Evolutionary conservation across 2,329 filamentous ascomycete genomes (phyloP), one percentile per base, ranked within the genome.

Genomic region (Neodidymelliopsis sp.): DNA sequence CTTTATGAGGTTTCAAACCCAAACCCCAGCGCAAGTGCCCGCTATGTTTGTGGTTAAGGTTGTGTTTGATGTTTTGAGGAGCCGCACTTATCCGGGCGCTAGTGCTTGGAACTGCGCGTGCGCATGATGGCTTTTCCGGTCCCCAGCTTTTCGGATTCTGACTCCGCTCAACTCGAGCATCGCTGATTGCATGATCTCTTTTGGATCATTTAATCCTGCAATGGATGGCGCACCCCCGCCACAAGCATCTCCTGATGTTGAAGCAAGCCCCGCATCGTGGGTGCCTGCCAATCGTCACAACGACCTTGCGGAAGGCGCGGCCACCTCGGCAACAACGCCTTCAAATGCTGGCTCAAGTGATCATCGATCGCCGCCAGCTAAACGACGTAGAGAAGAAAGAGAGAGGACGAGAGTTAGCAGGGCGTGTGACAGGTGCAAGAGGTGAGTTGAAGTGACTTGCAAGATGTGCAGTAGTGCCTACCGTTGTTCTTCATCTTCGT

Each of bases 351-450:
- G 35, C 12, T 46, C 60, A 18, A 54, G 53, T 49, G 63, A 65
- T 15, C 54, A 51, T n/a, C 43, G 54, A 43, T 54, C 59, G 13
- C 57, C 66, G 16, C 54, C 65, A 19, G 58, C 63, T 6, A 71
- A 72, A 54, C 62, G 69, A 16, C 59, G 66, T 31, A 70, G 63
- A 51, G 67, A 72, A 33, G 67, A 66, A 1, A 59, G 54, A 23
- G 74, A 76, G 38, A 62, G 75, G 13, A 69, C 70, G 16, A 71
- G 76, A 39, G 77, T 79, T 38, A 79, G 74, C 48, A 70, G 77
- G 20, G 77, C 77, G 13, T 79, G 77, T 57, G 77, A 79, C 62
- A 66, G 72, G 43, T 80, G 77, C 63, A 79, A 79, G 62, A 76
- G 70, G 77, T 79, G 59, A 63, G 69, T 58, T 15, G 18, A 18